Evolutionary conservation across 2,329 filamentous ascomycete genomes (phyloP).

Genomic region (Neopestalotiopsis sp.): DNA sequence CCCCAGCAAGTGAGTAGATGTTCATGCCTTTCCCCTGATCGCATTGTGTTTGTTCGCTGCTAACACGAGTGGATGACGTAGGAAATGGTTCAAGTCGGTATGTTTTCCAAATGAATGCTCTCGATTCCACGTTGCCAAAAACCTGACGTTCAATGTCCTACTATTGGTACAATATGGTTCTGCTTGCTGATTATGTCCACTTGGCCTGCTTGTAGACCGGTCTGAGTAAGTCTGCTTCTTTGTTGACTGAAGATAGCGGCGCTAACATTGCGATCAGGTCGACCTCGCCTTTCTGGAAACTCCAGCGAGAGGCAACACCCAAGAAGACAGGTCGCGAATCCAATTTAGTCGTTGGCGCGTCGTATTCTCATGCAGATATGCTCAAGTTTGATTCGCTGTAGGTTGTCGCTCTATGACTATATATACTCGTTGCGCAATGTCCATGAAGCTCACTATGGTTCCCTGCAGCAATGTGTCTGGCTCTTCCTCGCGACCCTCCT

Average conservation of each 20-base stretch:
- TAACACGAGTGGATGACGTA: slow-evolving; percentile 54
- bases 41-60: slow-evolving; percentile 11
- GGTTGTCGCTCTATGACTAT: slow-evolving; percentile 30
- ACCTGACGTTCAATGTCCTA: neutral
- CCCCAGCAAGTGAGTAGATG: slow-evolving; percentile 64
- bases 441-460: neutral
- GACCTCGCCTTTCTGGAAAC: slow-evolving; percentile 86
- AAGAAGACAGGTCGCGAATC: slow-evolving; percentile 65
- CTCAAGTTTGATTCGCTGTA: slow-evolving; percentile 86
- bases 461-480: slow-evolving; percentile 60
- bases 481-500: slow-evolving; percentile 71
- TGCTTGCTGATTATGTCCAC: neutral
- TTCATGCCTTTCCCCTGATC: slow-evolving; percentile 16
- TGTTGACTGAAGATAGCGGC: slow-evolving; percentile 4
- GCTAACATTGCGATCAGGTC: slow-evolving; percentile 60
- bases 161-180: neutral
- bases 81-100: slow-evolving; percentile 99
- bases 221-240: slow-evolving; percentile 59
- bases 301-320: slow-evolving; percentile 56
- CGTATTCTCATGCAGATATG: slow-evolving; percentile 96
- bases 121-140: no score
- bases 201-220: slow-evolving; percentile 50
- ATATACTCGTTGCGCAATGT: neutral
- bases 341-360: slow-evolving; percentile 84
- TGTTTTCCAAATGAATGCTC: slow-evolving; percentile 34